Evolutionary conservation across 139 green algal genomes (phyloP).

Genomic region (Cymbomonas tetramitiformis): DNA sequence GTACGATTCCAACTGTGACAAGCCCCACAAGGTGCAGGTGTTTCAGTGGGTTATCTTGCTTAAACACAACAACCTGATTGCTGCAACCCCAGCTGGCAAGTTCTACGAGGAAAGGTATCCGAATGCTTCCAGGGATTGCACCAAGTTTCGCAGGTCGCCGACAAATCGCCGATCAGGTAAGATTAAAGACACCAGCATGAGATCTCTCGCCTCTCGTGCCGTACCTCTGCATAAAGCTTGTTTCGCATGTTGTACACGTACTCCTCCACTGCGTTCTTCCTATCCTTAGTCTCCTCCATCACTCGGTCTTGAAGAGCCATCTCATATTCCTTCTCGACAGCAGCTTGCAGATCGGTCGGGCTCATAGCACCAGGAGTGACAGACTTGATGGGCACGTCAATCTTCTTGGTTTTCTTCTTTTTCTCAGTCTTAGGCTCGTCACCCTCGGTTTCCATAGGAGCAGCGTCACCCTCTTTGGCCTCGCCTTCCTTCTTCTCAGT

Average conservation of each 20-base stretch:
- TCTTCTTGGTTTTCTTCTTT: constrained; percentile 49
- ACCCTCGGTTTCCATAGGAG: constrained; percentile 27
- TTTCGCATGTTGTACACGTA: constrained; percentile 83
- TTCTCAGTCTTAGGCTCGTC: constrained; percentile 1
- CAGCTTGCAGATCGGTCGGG: constrained; percentile 26
- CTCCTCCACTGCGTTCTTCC: constrained; percentile 86
- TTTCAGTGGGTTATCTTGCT: no score
- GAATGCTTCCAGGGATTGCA: no score
- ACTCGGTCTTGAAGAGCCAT: constrained; percentile 59
- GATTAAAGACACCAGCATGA: no score
- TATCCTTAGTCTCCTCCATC: constrained; percentile 86
- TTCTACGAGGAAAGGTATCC: no score
- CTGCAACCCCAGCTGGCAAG: no score
- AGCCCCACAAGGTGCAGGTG: no score
- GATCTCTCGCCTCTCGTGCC: background rate
- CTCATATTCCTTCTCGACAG: constrained; percentile 45
- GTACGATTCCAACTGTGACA: no score
- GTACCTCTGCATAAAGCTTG: constrained; percentile 42
- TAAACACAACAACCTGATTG: no score
- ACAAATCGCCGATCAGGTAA: no score
- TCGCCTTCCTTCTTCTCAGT: constrained; percentile 26
- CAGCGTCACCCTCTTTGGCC: constrained; percentile 7
- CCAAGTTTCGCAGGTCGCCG: no score
- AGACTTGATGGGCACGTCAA: constrained; percentile 32
- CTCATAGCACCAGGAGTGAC: constrained; percentile 29